A percentile compares a stretch with the other conserved stretches of the same genome.
phyloP scores from a whole-genome alignment of 257 asterid genomes.

The Apocynum venetum region DNA sequence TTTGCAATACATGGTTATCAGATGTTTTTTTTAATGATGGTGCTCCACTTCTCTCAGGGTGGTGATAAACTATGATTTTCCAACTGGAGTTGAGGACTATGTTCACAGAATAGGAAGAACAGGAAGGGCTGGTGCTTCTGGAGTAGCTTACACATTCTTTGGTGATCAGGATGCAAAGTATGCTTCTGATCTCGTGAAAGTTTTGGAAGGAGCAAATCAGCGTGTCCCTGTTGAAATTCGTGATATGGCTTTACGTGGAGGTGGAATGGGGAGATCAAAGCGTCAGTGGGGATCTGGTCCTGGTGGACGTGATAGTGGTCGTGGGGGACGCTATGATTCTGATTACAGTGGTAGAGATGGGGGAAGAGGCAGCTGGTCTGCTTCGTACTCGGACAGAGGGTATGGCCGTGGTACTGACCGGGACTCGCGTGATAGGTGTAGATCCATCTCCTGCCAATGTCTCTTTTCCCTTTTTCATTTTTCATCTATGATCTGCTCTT shows the following conservation, averaged over 20 bases:
- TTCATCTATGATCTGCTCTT: no score
- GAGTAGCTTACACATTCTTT: slow-evolving; percentile 75
- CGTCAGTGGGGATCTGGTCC: slow-evolving; percentile 80
- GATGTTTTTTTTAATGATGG: background rate
- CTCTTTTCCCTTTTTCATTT: no score
- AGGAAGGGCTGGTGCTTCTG: slow-evolving; percentile 98
- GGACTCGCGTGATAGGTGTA: slow-evolving; percentile 52
- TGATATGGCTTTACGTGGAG: slow-evolving; percentile 76
- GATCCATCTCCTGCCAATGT: background rate
- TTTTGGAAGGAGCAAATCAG: slow-evolving; percentile 90
- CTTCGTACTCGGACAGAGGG: slow-evolving; percentile 38
- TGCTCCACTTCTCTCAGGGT: slow-evolving; percentile 51
- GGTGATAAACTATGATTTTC: slow-evolving; percentile 90
- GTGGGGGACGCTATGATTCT: slow-evolving; percentile 57
- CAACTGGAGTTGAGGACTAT: slow-evolving; percentile 91
- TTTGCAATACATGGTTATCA: background rate
- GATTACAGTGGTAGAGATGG: slow-evolving; percentile 48
- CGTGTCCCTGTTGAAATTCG: slow-evolving; percentile 72
- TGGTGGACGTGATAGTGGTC: slow-evolving; percentile 54
- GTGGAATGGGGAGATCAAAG: slow-evolving; percentile 67
- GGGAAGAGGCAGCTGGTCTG: slow-evolving; percentile 44
- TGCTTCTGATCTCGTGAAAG: slow-evolving; percentile 76
- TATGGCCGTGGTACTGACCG: slow-evolving; percentile 37
- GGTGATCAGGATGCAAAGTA: slow-evolving; percentile 79
- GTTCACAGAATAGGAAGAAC: slow-evolving; percentile 99